Percentiles rank a stretch among this genome's conserved stretches.
Conservation (phyloP, 805 yeast genomes). For the Yarrowia sp. region DNA sequence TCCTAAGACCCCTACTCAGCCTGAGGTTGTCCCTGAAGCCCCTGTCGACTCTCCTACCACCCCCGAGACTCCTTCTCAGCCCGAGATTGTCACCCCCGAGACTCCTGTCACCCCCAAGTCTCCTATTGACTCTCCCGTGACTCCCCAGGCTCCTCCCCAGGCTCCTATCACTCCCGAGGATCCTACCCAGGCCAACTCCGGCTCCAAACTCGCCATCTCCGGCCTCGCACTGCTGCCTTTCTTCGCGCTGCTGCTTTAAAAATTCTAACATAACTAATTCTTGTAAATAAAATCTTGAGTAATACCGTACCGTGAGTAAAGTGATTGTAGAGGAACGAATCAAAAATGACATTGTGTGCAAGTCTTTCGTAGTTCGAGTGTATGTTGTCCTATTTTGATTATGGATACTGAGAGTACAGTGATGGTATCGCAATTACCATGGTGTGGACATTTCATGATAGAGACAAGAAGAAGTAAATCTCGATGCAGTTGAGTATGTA, state of each 20-base stretch:
- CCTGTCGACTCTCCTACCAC: background rate
- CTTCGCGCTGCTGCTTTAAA: slow-evolving; percentile 5
- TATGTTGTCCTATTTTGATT: no score
- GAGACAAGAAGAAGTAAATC: no score
- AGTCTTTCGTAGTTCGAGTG: no score
- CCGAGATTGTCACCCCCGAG: background rate
- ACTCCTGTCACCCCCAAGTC: background rate
- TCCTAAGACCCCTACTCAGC: no score
- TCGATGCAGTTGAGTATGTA: background rate
- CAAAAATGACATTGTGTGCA: no score
- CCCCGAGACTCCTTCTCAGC: background rate
- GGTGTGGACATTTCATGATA: no score
- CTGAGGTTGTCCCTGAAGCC: background rate
- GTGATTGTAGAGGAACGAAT: no score
- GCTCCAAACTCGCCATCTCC: background rate
- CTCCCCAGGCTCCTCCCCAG: background rate
- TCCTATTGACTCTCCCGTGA: no score
- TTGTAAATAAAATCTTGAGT: no score
- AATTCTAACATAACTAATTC: slow-evolving; percentile 2
- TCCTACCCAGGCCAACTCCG: slow-evolving; percentile 6
- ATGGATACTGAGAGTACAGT: no score
- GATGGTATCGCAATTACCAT: no score
- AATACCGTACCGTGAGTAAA: no score
- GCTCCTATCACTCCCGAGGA: background rate
- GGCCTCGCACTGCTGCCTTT: slow-evolving; percentile 4